Percentiles rank a stretch among this genome's conserved stretches.
These are phyloP conservation scores for Aspergillus heteromorphus DNA, from an alignment of 495 filamentous ascomycete species.

Conservation along the genomic window DNA sequence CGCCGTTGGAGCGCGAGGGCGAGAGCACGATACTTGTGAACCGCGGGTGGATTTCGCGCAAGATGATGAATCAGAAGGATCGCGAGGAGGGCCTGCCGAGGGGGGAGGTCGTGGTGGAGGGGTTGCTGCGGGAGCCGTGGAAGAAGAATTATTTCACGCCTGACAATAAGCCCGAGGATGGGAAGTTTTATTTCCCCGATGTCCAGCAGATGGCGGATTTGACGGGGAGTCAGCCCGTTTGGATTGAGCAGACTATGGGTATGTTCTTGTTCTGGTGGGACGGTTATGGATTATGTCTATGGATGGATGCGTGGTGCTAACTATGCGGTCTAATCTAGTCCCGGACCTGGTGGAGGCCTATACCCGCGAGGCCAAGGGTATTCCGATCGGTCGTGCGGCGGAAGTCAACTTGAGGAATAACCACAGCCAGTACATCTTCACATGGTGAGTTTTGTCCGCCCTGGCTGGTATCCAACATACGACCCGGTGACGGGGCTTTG, in stretches of 20 bases:
- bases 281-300: conserved; percentile 7
- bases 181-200: conserved; percentile 93
- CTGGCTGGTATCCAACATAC: not conserved
- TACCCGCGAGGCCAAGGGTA: conserved; percentile 69
- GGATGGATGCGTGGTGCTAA: not conserved
- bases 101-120: conserved; percentile 71
- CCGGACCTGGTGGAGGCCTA: conserved; percentile 69
- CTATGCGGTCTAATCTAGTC: conserved; percentile 39
- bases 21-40: conserved; percentile 72
- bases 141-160: conserved; percentile 98
- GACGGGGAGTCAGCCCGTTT: conserved; percentile 80
- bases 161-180: conserved; percentile 71
- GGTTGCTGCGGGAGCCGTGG: conserved; percentile 82
- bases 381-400: conserved; percentile 84
- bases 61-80: conserved; percentile 55
- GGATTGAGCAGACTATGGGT: conserved; percentile 97
- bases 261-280: no score
- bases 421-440: conserved; percentile 97
- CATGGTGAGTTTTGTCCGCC: conserved; percentile 63
- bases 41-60: conserved; percentile 83
- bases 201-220: conserved; percentile 86
- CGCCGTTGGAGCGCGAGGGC: conserved; percentile 73
- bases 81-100: conserved; percentile 51
- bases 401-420: conserved; percentile 95
- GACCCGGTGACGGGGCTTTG: not conserved